Percentiles rank a stretch among this genome's conserved stretches.
These are phyloP conservation scores for Lotmaria passim DNA, from an alignment of 208 protist genomes.

Conservation along the genomic window DNA sequence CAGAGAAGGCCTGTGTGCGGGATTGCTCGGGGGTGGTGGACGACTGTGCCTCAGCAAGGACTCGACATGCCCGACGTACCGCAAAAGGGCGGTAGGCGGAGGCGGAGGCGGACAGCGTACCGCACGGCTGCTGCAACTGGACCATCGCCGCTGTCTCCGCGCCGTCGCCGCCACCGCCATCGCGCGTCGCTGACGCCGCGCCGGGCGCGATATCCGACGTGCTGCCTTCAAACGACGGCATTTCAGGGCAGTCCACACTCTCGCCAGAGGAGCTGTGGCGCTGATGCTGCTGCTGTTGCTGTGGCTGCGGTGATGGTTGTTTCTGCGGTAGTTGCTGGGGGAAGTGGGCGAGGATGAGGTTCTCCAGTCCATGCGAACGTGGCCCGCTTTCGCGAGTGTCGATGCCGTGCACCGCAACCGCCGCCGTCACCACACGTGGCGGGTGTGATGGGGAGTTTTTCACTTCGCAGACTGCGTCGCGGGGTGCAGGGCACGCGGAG, in stretches of 20 bases:
- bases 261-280: neutral
- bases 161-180: neutral
- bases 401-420: neutral
- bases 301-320: neutral
- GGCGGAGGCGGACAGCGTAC: too few species aligned
- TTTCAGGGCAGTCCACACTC: neutral
- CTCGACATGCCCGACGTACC: neutral
- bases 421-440: neutral
- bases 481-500: neutral
- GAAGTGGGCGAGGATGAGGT: neutral
- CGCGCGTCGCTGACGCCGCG: neutral
- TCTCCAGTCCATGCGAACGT: slow-evolving; percentile 1
- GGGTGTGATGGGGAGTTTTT: neutral
- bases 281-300: neutral
- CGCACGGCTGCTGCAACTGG: too few species aligned
- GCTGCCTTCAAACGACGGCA: slow-evolving; percentile 5
- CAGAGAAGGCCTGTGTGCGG: neutral
- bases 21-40: neutral
- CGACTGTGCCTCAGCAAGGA: neutral
- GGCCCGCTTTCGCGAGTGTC: neutral
- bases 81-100: slow-evolving; percentile 6
- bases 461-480: neutral
- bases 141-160: neutral
- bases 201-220: neutral
- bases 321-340: neutral